Evolutionary conservation across 306 rosid species (phyloP), one percentile per base, ranked within the genome.

Genomic region (Fagus sylvatica): DNA sequence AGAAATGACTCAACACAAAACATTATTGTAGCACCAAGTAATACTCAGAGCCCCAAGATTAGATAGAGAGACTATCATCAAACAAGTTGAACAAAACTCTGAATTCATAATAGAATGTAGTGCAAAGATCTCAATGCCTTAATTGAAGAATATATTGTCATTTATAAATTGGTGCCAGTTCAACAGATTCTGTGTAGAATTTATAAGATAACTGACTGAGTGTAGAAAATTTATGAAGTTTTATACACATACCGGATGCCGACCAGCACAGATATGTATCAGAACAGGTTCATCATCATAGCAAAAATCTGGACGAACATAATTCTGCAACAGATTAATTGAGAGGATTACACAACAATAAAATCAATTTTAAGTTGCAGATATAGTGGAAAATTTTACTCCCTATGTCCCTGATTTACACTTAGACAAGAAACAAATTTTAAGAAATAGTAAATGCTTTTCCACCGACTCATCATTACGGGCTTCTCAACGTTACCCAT

Each of bases 161-260:
- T n/a, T n/a, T n/a, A n/a, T n/a, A n/a, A n/a, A n/a, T n/a, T n/a
- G n/a, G n/a, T n/a, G n/a, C n/a, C n/a, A n/a, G n/a, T n/a, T n/a
- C n/a, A n/a, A n/a, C n/a, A n/a, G n/a, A n/a, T n/a, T n/a, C n/a
- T n/a, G n/a, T n/a, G n/a, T n/a, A n/a, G n/a, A n/a, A n/a, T n/a
- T n/a, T n/a, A n/a, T n/a, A n/a, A n/a, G n/a, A n/a, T n/a, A n/a
- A n/a, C n/a, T n/a, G n/a, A n/a, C n/a, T n/a, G n/a, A n/a, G n/a
- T n/a, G 22, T 1, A 22, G 64, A 56, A 54, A 78, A 71, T 28
- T 78, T 53, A 65, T 16, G 17, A 56, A 81, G 66, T 53, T 34
- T 66, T 73, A 48, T 74, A 79, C 69, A 61, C 83, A 75, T 88
- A 94, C 98, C 84, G 97, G 98, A 79, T 94, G 98, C 79, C 92